phyloP scores from a whole-genome alignment of 371 early-diverging fungal species.

The Mortierella sp. region DNA sequence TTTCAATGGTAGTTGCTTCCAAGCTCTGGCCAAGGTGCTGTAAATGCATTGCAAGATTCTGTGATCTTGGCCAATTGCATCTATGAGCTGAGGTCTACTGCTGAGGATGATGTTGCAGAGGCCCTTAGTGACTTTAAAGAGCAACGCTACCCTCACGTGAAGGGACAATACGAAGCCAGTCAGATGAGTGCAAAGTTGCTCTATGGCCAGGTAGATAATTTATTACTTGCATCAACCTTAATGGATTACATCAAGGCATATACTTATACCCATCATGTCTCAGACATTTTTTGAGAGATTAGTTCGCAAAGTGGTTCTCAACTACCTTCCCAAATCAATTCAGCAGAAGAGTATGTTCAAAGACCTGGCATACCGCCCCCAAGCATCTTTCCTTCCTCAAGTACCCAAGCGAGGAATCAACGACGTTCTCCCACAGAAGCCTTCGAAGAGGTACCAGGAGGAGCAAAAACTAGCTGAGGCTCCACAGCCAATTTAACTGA shows the following conservation, averaged over 20 bases:
- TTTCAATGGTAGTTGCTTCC: neutral
- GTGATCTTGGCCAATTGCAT: constrained; percentile 11
- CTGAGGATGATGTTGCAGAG: neutral
- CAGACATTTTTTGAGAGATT: constrained; percentile 9
- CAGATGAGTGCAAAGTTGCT: neutral
- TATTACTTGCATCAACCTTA: neutral
- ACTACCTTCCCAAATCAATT: constrained; percentile 14
- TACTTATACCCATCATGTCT: neutral
- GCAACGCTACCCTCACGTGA: constrained; percentile 5
- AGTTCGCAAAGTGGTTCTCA: constrained; percentile 16
- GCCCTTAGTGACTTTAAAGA: constrained; percentile 7
- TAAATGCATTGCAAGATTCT: constrained; percentile 25
- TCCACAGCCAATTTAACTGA: neutral
- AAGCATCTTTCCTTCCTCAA: neutral
- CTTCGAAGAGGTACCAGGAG: neutral
- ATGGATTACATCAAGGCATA: neutral
- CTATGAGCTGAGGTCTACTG: constrained; percentile 10
- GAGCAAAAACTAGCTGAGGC: neutral
- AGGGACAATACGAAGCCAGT: constrained; percentile 2
- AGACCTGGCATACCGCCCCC: neutral
- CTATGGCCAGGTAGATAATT: constrained; percentile 16
- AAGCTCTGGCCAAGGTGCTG: constrained; percentile 19
- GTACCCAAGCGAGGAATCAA: neutral
- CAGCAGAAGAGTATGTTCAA: neutral
- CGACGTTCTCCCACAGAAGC: neutral